Evolutionary conservation across 768 basidiomycete species (phyloP).

Genomic region (Sarcodon aspratus): DNA sequence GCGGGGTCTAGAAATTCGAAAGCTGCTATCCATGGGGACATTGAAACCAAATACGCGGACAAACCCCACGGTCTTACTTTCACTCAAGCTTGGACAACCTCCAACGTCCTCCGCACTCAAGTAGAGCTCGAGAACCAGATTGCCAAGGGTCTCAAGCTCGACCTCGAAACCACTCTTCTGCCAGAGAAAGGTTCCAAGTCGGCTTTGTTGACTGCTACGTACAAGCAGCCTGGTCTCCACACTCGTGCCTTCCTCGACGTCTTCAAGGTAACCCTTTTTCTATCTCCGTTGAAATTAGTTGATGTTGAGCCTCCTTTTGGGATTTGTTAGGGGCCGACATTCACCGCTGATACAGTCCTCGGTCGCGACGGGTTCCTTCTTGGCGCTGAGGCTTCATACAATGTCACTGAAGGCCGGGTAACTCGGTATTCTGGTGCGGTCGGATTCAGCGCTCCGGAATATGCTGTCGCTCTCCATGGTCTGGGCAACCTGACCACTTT

Average conservation of each 20-base stretch:
- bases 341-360: constrained; percentile 91
- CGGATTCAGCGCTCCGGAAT: constrained; percentile 95
- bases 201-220: constrained; percentile 72
- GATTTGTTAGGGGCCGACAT: constrained; percentile 72
- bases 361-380: constrained; percentile 97
- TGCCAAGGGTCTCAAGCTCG: constrained; percentile 95
- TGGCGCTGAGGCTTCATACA: constrained; percentile 94
- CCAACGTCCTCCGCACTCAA: constrained; percentile 84
- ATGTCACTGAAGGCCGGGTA: constrained; percentile 87
- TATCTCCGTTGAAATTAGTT: constrained; percentile 9
- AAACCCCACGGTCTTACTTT: constrained; percentile 86
- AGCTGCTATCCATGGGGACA: constrained; percentile 72
- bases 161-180: constrained; percentile 69
- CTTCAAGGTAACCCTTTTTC: constrained; percentile 65
- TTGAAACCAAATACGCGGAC: constrained; percentile 93
- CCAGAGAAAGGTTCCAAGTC: constrained; percentile 84
- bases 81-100: constrained; percentile 94
- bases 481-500: constrained; percentile 92
- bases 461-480: constrained; percentile 88
- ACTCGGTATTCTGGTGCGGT: constrained; percentile 86
- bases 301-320: constrained; percentile 4
- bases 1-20: constrained; percentile 73
- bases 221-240: constrained; percentile 96
- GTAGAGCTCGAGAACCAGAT: constrained; percentile 96
- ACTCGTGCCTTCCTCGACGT: constrained; percentile 83